These are phyloP conservation scores for Candida yuanshanica DNA, from an alignment of 805 yeast species.

Conservation along the genomic window DNA sequence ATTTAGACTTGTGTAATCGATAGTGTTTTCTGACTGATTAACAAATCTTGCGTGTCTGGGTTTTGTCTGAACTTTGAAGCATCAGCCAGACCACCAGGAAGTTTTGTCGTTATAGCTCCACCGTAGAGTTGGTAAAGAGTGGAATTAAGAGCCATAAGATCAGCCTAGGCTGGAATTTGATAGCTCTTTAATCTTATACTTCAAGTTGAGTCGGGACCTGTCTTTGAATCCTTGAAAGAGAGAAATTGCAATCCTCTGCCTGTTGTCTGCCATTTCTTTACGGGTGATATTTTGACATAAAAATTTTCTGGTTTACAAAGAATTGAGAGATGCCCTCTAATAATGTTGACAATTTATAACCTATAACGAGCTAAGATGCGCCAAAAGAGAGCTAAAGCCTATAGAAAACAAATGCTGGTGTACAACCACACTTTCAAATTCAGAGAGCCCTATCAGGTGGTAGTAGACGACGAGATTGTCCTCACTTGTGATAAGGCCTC, in stretches of 20 bases:
- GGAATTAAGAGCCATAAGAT: too few relatives aligned
- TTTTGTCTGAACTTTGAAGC: slow-evolving; percentile 75
- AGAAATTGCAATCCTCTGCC: too few relatives aligned
- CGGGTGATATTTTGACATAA: neutral
- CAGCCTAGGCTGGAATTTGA: too few relatives aligned
- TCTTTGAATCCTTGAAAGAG: too few relatives aligned
- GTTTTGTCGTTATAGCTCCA: slow-evolving; percentile 60
- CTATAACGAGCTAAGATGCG: slow-evolving; percentile 51
- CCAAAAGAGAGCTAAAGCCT: slow-evolving; percentile 92
- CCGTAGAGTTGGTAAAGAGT: slow-evolving; percentile 52
- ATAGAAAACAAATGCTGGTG: slow-evolving; percentile 86
- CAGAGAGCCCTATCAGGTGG: slow-evolving; percentile 87
- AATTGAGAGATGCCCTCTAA: neutral
- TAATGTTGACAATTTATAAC: neutral
- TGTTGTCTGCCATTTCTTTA: neutral
- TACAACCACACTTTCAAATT: slow-evolving; percentile 84
- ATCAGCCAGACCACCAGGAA: slow-evolving; percentile 64
- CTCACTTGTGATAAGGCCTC: slow-evolving; percentile 58
- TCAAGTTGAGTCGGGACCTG: too few relatives aligned
- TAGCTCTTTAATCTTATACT: too few relatives aligned
- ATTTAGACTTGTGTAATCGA: slow-evolving; percentile 29
- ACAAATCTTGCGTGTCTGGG: slow-evolving; percentile 94
- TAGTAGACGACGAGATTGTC: slow-evolving; percentile 78
- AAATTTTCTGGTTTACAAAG: neutral
- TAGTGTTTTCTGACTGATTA: slow-evolving; percentile 28